phyloP scores from a whole-genome alignment of 2,329 filamentous ascomycete genomes.

The Colletotrichum melonis region DNA sequence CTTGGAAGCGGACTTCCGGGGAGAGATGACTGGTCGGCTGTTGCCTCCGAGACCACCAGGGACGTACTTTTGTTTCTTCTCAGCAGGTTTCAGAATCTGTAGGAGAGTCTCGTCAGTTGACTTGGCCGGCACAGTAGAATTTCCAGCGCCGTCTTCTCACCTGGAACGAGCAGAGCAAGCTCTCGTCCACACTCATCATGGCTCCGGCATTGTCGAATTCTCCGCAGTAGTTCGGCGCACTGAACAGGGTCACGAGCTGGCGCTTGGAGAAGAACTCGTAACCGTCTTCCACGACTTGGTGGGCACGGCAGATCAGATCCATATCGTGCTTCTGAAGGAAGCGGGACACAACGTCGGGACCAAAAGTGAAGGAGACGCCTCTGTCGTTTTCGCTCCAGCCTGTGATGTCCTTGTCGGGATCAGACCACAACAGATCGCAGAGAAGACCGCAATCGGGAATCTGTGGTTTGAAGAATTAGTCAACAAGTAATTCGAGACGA shows the following conservation, averaged over 20 bases:
- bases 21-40: conserved; percentile 74
- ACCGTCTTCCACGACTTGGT: conserved; percentile 98
- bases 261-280: conserved; percentile 99
- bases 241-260: conserved; percentile 96
- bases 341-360: conserved; percentile 94
- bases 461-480: conserved; percentile 58
- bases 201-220: conserved; percentile 99
- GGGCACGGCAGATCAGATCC: conserved; percentile 98
- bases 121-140: background rate
- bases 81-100: conserved; percentile 97
- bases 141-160: conserved; percentile 56
- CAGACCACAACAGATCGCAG: conserved; percentile 98
- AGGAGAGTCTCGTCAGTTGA: conserved; percentile 27
- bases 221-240: conserved; percentile 98
- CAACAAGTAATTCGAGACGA: background rate
- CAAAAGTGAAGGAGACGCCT: conserved; percentile 98
- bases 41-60: conserved; percentile 77
- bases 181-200: conserved; percentile 99
- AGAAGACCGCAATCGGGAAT: conserved; percentile 98
- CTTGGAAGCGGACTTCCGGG: conserved; percentile 74
- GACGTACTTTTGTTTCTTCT: conserved; percentile 99
- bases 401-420: conserved; percentile 98
- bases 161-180: conserved; percentile 98
- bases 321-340: conserved; percentile 99
- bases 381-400: conserved; percentile 99